Percentiles rank a stretch among this genome's conserved stretches.
Evolutionary conservation across 1,139 yeast species (phyloP).

Genomic region (Pichia sp.): DNA sequence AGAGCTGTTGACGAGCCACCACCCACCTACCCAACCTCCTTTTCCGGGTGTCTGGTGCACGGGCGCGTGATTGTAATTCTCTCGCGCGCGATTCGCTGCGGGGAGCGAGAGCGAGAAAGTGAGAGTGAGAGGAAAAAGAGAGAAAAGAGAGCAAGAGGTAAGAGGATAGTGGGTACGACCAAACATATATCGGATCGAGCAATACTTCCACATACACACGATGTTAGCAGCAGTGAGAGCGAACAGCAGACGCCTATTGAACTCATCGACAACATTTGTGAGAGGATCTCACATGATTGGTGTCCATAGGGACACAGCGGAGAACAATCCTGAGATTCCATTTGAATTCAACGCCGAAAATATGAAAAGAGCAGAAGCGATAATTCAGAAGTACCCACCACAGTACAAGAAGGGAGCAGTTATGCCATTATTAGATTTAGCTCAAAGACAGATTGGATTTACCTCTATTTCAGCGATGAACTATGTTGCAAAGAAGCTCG

Average conservation of each 20-base stretch:
- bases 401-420: constrained; percentile 85
- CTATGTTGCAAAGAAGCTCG: constrained; percentile 78
- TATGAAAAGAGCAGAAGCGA: constrained; percentile 59
- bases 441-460: constrained; percentile 84
- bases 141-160: too few relatives aligned
- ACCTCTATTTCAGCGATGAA: constrained; percentile 89
- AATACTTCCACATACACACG: background rate
- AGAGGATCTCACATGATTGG: constrained; percentile 31
- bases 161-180: too few relatives aligned
- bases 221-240: constrained; percentile 11
- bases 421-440: constrained; percentile 81
- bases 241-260: constrained; percentile 8
- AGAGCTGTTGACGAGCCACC: too few relatives aligned
- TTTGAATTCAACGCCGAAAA: constrained; percentile 73
- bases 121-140: too few relatives aligned
- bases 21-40: too few relatives aligned
- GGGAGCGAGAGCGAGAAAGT: too few relatives aligned
- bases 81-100: too few relatives aligned
- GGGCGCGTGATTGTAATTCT: too few relatives aligned
- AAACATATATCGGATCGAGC: too few relatives aligned
- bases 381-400: constrained; percentile 74
- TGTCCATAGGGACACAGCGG: constrained; percentile 67
- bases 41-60: too few relatives aligned
- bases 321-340: constrained; percentile 61
- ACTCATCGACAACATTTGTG: constrained; percentile 4